Conservation (phyloP, 176 grass and related monocot genomes). For the Panicum miliaceum region DNA sequence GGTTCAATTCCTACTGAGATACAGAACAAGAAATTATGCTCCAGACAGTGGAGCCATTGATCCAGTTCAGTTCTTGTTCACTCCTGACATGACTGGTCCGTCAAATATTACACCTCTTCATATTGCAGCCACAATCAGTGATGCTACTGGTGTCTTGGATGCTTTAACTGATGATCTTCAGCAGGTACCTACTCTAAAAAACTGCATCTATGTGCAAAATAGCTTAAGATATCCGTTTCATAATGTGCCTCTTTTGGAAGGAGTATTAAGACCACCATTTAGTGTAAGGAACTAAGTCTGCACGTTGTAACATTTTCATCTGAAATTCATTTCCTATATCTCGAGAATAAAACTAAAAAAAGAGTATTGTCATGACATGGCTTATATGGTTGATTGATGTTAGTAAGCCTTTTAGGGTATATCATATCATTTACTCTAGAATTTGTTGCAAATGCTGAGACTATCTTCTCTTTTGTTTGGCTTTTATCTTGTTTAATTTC, state of each 20-base stretch:
- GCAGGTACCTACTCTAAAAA: constrained; percentile 54
- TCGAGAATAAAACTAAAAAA: background rate
- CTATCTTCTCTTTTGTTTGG: background rate
- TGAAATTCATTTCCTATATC: background rate
- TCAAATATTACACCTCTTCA: constrained; percentile 79
- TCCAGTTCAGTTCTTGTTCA: constrained; percentile 58
- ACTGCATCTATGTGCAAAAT: background rate
- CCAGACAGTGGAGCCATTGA: background rate
- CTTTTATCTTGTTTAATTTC: constrained; percentile 17
- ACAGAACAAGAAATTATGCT: constrained; percentile 40
- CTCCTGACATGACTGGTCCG: constrained; percentile 54
- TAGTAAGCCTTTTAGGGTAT: constrained; percentile 22
- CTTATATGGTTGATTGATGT: background rate
- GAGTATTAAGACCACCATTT: constrained; percentile 17
- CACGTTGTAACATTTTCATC: background rate
- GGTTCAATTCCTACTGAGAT: constrained; percentile 65
- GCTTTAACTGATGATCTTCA: constrained; percentile 77
- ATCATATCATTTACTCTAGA: constrained; percentile 12
- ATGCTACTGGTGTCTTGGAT: constrained; percentile 64
- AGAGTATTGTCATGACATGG: background rate
- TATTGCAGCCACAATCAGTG: constrained; percentile 59
- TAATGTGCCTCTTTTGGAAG: background rate
- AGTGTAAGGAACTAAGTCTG: background rate
- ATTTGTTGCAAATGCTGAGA: constrained; percentile 35
- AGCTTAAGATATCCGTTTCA: background rate